These are phyloP conservation scores for Scalesia atractyloides DNA, from an alignment of 129 eudicot genomes.

Conservation along the genomic window DNA sequence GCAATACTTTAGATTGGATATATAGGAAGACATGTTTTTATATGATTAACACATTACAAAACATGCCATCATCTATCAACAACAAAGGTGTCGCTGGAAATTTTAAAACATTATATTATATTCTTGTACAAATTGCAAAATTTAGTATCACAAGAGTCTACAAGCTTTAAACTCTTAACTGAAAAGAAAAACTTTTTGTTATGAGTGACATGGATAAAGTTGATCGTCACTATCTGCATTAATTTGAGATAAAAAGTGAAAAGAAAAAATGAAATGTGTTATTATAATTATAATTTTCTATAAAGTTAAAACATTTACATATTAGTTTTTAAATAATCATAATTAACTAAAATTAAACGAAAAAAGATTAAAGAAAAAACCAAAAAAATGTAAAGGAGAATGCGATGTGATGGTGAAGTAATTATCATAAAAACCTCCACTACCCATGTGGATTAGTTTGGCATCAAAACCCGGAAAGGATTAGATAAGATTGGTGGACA, in stretches of 20 bases:
- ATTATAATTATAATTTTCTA: background rate
- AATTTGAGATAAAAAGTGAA: background rate
- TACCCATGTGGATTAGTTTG: conserved; percentile 34
- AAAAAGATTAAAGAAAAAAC: too few relatives aligned
- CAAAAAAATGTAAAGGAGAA: background rate
- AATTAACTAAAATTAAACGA: background rate
- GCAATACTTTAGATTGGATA: too few relatives aligned
- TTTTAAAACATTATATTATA: too few relatives aligned
- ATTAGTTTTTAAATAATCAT: background rate
- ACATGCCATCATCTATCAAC: too few relatives aligned
- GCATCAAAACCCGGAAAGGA: conserved; percentile 20
- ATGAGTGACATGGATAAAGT: too few relatives aligned
- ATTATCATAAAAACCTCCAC: conserved; percentile 21
- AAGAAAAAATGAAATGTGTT: background rate
- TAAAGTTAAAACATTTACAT: background rate
- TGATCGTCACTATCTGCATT: background rate
- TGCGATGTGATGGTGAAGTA: conserved; percentile 35
- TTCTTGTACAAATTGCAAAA: too few relatives aligned
- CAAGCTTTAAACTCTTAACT: too few relatives aligned
- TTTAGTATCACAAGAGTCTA: too few relatives aligned
- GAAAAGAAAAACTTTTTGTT: too few relatives aligned
- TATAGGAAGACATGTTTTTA: too few relatives aligned
- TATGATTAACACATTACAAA: too few relatives aligned
- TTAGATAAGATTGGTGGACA: background rate
- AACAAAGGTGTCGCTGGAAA: too few relatives aligned